Evolutionary conservation across 257 asterid species (phyloP).

Genomic region (Nyctanthes arbortristis): DNA sequence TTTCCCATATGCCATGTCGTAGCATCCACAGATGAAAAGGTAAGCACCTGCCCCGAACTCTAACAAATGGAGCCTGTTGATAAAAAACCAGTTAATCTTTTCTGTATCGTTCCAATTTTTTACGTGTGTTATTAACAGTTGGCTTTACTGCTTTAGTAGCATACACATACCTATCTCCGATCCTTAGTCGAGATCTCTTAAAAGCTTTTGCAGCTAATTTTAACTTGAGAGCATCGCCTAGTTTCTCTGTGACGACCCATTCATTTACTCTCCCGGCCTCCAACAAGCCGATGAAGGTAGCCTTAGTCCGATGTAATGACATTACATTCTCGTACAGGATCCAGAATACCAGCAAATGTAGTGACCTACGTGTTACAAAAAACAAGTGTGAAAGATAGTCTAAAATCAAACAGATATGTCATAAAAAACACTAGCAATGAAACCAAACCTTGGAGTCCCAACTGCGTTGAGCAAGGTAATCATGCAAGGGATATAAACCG

Average conservation of each 20-base stretch:
- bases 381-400: background rate
- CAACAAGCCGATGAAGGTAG: constrained; percentile 86
- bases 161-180: constrained; percentile 66
- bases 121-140: too few relatives aligned
- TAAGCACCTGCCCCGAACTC: constrained; percentile 62
- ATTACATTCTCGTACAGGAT: constrained; percentile 91
- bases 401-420: background rate
- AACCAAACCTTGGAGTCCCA: constrained; percentile 83
- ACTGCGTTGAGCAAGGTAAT: constrained; percentile 80
- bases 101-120: too few relatives aligned
- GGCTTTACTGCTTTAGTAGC: too few relatives aligned
- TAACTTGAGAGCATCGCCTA: constrained; percentile 70
- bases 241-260: constrained; percentile 96
- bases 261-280: constrained; percentile 90
- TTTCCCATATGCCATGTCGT: constrained; percentile 63
- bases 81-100: background rate
- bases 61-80: constrained; percentile 57
- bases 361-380: constrained; percentile 46
- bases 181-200: constrained; percentile 52
- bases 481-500: constrained; percentile 74
- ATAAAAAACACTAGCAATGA: background rate
- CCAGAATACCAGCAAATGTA: constrained; percentile 90
- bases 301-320: constrained; percentile 92
- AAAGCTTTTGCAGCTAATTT: constrained; percentile 59
- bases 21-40: constrained; percentile 82